Conservation (phyloP, 768 basidiomycete species). For the Asterophora lycoperdoides region DNA sequence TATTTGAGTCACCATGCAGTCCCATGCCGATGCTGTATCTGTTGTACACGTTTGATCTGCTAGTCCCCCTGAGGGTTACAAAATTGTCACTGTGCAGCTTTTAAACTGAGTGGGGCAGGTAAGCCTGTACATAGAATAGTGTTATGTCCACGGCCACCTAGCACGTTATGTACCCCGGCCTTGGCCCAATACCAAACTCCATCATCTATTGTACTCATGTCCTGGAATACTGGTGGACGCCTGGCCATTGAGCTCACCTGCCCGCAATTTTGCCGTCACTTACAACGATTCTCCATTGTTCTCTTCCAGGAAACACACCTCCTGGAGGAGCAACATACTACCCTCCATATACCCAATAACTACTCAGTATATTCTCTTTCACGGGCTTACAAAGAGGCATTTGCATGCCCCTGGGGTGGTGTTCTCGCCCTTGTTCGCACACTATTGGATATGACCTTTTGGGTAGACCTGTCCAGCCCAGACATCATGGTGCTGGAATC, state of each 20-base stretch:
- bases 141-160: neutral
- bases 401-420: neutral
- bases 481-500: constrained; percentile 3
- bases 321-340: neutral
- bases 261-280: neutral
- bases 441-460: neutral
- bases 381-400: neutral
- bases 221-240: neutral
- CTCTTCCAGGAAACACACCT: constrained; percentile 5
- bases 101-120: neutral
- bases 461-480: neutral
- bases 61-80: neutral
- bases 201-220: neutral
- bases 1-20: neutral
- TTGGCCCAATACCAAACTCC: neutral
- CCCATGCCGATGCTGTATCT: no score
- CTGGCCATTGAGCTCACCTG: neutral
- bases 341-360: neutral
- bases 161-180: neutral
- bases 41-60: neutral
- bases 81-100: neutral
- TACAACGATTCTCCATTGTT: neutral
- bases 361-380: neutral
- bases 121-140: neutral
- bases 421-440: neutral